Base-by-base conservation (phyloP, 768 basidiomycete species). In the Nidularia sp. region DNA sequence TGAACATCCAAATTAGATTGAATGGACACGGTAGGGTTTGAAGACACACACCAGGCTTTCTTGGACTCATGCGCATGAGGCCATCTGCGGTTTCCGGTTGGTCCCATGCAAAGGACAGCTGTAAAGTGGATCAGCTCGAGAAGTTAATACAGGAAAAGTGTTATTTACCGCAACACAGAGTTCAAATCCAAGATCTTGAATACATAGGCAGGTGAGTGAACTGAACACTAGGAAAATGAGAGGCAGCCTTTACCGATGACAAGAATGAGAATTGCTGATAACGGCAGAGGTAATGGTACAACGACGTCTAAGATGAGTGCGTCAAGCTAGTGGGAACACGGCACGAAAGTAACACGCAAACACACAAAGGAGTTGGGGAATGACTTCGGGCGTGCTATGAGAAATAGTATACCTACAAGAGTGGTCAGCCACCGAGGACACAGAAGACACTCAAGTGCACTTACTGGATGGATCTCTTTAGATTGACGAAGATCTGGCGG, bases 101-200 rank as follows among this genome's bases (percentile, higher is more conserved):
- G 62, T 87, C 85, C 85, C 85, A 87, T 0, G 85, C 85, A 53
- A 87, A 87, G 1, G 84, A 83, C 10, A 87, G 71, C 81, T 84
- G 53, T 2, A 39, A 34, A 6, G 7, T 15, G 25, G 22, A 34
- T 45, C 32, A 18, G 35, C 48, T 41, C 8, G 29, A 31, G 50
- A 22, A n/a, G 42, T 32, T 12, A 15, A 51, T 9, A 22, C 13
- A 32, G 12, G 47, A 29, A 25, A 34, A 6, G 47, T 32, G 47
- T 10, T 25, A 61, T 81, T 57, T 68, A 84, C 84, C 53, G 83
- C 85, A 50, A 84, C 77, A 36, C 80, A 78, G 9, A 87, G 72
- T 62, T 87, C 85, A 54, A 86, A 87, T 4, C 84, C 84, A 54
- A 87, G 83, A 75, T 87, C 85, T 86, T 55, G 13, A 34, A 12